These are phyloP conservation scores for Penicillium parvum DNA, from an alignment of 495 filamentous ascomycete genomes.

Conservation along the genomic window DNA sequence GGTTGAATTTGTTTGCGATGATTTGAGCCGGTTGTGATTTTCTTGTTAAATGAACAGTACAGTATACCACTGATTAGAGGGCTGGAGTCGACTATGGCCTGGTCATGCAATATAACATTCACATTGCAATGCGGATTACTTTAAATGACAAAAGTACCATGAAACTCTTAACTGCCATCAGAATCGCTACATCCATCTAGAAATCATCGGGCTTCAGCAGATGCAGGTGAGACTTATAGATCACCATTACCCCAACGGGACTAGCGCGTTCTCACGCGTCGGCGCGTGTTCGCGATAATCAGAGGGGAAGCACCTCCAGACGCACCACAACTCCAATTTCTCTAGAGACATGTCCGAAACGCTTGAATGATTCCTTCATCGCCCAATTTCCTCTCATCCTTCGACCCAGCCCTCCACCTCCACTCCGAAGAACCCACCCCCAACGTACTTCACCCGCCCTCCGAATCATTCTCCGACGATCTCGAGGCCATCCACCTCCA, in stretches of 20 bases:
- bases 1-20: slow-evolving; percentile 28
- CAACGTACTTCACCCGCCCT: slow-evolving; percentile 24
- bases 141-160: too few species aligned
- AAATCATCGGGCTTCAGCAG: too few species aligned
- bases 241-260: slow-evolving; percentile 18
- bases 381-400: slow-evolving; percentile 40
- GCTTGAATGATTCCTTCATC: slow-evolving; percentile 38
- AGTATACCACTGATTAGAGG: slow-evolving; percentile 32
- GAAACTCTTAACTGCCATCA: too few species aligned
- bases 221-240: too few species aligned
- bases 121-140: too few species aligned
- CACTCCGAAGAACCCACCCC: slow-evolving; percentile 41
- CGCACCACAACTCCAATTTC: background rate
- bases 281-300: slow-evolving; percentile 25
- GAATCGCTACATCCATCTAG: too few species aligned
- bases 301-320: slow-evolving; percentile 13
- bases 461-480: slow-evolving; percentile 54
- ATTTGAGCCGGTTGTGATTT: slow-evolving; percentile 15
- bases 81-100: slow-evolving; percentile 7
- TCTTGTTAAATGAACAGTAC: slow-evolving; percentile 23
- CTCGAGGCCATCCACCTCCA: slow-evolving; percentile 53
- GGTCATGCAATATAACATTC: slow-evolving; percentile 15
- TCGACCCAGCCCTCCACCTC: slow-evolving; percentile 51
- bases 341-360: slow-evolving; percentile 9
- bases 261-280: slow-evolving; percentile 36